Percentiles rank a stretch among this genome's conserved stretches.
Evolutionary conservation across 2,329 filamentous ascomycete genomes (phyloP).

Genomic region (Cadophora sp.): DNA sequence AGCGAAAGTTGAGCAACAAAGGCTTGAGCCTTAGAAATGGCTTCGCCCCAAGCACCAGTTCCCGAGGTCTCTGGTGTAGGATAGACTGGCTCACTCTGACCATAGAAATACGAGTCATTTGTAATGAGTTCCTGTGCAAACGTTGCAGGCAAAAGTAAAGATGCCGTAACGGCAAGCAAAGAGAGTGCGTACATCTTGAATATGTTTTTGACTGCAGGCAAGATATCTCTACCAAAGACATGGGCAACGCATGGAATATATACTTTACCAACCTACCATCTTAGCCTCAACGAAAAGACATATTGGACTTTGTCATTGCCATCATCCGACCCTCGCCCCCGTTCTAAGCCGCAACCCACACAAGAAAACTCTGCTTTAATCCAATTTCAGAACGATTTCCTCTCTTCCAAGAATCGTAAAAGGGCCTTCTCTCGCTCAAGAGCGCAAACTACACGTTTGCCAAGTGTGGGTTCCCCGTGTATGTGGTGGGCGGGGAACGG

Average conservation of each 20-base stretch:
- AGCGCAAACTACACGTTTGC: not conserved
- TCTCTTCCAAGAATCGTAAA: conserved; percentile 1
- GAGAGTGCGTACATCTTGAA: conserved; percentile 10
- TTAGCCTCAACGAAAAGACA: not conserved
- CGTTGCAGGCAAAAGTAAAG: conserved; percentile 6
- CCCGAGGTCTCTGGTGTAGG: conserved; percentile 41
- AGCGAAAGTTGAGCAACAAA: conserved; percentile 63
- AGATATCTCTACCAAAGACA: not conserved
- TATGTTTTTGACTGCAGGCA: not conserved
- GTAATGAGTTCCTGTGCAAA: conserved; percentile 33
- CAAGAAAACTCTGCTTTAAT: not conserved
- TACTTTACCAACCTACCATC: not conserved
- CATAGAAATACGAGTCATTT: conserved; percentile 45
- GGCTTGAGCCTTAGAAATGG: conserved; percentile 70
- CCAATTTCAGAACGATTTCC: not conserved
- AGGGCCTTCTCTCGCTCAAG: conserved; percentile 7
- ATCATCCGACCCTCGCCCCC: not conserved
- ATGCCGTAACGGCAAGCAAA: not conserved
- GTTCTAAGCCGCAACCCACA: not conserved
- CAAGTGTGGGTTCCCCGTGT: not conserved
- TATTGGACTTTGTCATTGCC: not conserved
- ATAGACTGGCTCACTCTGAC: conserved; percentile 46
- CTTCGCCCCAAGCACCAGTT: conserved; percentile 61
- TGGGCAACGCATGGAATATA: not conserved
- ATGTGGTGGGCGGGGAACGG: not conserved